Conservation (phyloP, 106 monocot species). For the Dendrobium catenatum region DNA sequence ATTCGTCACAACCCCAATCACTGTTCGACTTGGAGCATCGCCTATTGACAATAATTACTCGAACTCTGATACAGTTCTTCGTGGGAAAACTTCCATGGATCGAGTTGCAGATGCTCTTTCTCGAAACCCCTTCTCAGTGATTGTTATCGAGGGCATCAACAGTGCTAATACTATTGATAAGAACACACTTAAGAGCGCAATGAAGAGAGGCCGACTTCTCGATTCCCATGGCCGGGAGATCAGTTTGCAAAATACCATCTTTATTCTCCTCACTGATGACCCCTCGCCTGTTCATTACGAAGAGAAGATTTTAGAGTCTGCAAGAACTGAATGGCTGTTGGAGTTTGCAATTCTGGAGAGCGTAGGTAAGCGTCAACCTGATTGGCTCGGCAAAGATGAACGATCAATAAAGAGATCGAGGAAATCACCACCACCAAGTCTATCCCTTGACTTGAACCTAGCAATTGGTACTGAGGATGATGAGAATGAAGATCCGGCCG, state of each 20-base stretch:
- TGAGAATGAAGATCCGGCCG: slow-evolving; percentile 3
- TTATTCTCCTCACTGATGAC: slow-evolving; percentile 42
- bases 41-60: not conserved
- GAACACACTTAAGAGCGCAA: slow-evolving; percentile 50
- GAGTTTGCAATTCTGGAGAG: slow-evolving; percentile 29
- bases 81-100: slow-evolving; percentile 25
- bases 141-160: slow-evolving; percentile 59
- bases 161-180: slow-evolving; percentile 28
- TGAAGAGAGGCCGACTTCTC: slow-evolving; percentile 53
- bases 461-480: slow-evolving; percentile 11
- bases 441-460: slow-evolving; percentile 72
- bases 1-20: slow-evolving; percentile 33
- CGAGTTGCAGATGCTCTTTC: slow-evolving; percentile 43
- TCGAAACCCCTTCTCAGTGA: slow-evolving; percentile 55
- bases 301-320: slow-evolving; percentile 40
- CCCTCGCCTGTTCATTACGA: slow-evolving; percentile 21
- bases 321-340: slow-evolving; percentile 37
- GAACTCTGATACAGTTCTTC: not conserved
- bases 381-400: slow-evolving; percentile 25
- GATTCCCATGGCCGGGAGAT: slow-evolving; percentile 80
- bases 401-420: slow-evolving; percentile 26
- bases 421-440: slow-evolving; percentile 8
- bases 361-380: slow-evolving; percentile 33
- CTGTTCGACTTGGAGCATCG: slow-evolving; percentile 14
- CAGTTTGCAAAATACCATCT: slow-evolving; percentile 46